Conservation (phyloP, 306 rosid genomes). For the Phaseolus lunatus region DNA sequence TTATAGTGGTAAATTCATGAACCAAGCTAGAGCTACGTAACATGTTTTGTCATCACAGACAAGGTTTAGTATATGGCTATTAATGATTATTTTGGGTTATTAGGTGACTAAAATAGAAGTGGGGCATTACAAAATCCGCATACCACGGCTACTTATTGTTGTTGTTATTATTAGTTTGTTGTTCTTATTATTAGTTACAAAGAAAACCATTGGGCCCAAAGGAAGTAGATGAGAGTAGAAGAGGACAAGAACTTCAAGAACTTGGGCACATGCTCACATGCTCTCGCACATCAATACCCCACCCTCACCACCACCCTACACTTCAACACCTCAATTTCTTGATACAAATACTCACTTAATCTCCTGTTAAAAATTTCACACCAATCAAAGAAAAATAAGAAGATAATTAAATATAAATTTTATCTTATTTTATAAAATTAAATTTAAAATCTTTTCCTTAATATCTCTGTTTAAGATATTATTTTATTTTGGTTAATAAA, state of each 20-base stretch:
- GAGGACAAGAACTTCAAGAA: constrained; percentile 52
- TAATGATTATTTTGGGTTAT: background rate
- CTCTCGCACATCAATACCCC: constrained; percentile 65
- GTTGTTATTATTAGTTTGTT: constrained; percentile 22
- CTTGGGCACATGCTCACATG: constrained; percentile 82
- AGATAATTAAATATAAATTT: no score
- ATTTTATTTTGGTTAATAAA: no score
- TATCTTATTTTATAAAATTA: no score
- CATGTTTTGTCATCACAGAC: constrained; percentile 10
- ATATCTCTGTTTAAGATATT: no score
- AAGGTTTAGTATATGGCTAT: constrained; percentile 14
- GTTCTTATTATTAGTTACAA: constrained; percentile 8
- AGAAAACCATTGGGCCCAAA: constrained; percentile 51
- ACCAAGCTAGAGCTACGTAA: constrained; percentile 25
- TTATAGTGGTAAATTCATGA: constrained; percentile 42
- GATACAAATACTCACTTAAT: no score
- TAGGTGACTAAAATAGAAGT: background rate
- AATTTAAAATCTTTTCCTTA: no score
- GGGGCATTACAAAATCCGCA: constrained; percentile 24
- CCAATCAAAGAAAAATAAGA: no score
- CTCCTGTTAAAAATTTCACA: no score
- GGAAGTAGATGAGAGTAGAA: constrained; percentile 43
- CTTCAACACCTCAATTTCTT: background rate
- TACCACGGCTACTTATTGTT: constrained; percentile 30
- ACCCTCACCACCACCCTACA: constrained; percentile 54